These are phyloP conservation scores for Pseudogymnoascus sp. DNA, from an alignment of 2,329 filamentous ascomycete species.

Conservation along the genomic window DNA sequence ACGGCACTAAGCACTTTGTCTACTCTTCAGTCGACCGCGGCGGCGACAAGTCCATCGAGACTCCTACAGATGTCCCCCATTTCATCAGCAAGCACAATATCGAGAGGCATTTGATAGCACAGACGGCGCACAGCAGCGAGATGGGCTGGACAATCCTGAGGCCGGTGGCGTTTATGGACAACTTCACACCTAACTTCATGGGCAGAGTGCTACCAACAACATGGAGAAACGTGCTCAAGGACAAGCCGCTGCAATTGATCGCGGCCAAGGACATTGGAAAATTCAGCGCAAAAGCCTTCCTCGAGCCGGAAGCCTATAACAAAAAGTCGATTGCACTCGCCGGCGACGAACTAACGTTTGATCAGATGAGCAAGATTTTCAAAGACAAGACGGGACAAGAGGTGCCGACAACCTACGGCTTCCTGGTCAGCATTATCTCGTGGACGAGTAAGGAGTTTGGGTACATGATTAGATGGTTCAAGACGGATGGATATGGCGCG, in stretches of 20 bases:
- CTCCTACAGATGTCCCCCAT: slow-evolving; percentile 44
- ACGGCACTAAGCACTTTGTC: slow-evolving; percentile 46
- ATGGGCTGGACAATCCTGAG: slow-evolving; percentile 50
- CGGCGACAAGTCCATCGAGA: slow-evolving; percentile 36
- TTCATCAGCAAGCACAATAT: slow-evolving; percentile 48
- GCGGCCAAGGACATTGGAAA: slow-evolving; percentile 38
- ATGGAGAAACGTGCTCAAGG: slow-evolving; percentile 24
- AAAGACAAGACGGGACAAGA: slow-evolving; percentile 21
- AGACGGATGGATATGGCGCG: slow-evolving; percentile 23
- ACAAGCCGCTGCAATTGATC: slow-evolving; percentile 35
- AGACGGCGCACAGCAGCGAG: slow-evolving; percentile 23
- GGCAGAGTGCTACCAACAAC: slow-evolving; percentile 25
- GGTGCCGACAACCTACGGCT: slow-evolving; percentile 23
- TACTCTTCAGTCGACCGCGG: slow-evolving; percentile 51
- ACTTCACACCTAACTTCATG: slow-evolving; percentile 22
- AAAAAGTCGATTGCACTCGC: slow-evolving; percentile 35
- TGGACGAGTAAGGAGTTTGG: slow-evolving; percentile 23
- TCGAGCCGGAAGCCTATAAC: slow-evolving; percentile 32
- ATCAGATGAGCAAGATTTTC: slow-evolving; percentile 28
- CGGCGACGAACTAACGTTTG: slow-evolving; percentile 37
- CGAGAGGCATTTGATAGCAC: slow-evolving; percentile 44
- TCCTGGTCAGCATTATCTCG: slow-evolving; percentile 20
- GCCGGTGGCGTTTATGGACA: slow-evolving; percentile 50
- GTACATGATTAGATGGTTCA: slow-evolving; percentile 26
- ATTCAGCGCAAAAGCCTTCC: slow-evolving; percentile 39